Evolutionary conservation across 2,329 filamentous ascomycete species (phyloP).

Genomic region (Paracoccidioides lutzii): DNA sequence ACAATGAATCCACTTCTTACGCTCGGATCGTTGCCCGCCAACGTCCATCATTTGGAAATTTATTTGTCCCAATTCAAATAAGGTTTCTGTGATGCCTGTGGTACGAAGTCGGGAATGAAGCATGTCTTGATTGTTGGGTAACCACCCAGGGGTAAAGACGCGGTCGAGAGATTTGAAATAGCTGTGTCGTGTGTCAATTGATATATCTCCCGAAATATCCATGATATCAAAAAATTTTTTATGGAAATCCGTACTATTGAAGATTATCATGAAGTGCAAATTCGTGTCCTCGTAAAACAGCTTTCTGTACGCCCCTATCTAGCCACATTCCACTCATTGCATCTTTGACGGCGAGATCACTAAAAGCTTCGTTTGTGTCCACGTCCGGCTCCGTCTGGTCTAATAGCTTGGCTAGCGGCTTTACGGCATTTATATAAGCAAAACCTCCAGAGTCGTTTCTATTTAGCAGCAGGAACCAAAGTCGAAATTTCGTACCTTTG

Average conservation of each 20-base stretch:
- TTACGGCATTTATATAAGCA: constrained; percentile 10
- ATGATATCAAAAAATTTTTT: neutral
- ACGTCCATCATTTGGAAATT: constrained; percentile 97
- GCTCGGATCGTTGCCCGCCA: constrained; percentile 79
- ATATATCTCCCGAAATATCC: neutral
- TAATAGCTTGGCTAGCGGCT: constrained; percentile 69
- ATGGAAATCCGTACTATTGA: constrained; percentile 61
- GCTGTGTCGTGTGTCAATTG: constrained; percentile 34
- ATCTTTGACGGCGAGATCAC: constrained; percentile 46
- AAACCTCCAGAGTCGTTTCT: neutral
- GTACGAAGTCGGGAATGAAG: constrained; percentile 80
- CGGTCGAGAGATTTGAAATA: constrained; percentile 72
- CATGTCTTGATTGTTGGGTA: constrained; percentile 89
- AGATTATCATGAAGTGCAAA: constrained; percentile 94
- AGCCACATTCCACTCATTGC: constrained; percentile 77
- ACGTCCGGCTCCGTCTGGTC: constrained; percentile 66
- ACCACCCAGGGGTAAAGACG: constrained; percentile 62
- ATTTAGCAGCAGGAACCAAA: neutral
- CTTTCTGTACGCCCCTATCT: constrained; percentile 69
- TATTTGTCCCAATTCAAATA: constrained; percentile 81
- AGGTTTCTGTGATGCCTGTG: constrained; percentile 89
- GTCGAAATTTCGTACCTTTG: constrained; percentile 46
- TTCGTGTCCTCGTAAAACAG: constrained; percentile 90
- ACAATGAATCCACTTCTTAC: constrained; percentile 96
- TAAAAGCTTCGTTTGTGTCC: constrained; percentile 66